Conservation (phyloP, 2,329 filamentous ascomycete species). For the Trichoderma koningii region DNA sequence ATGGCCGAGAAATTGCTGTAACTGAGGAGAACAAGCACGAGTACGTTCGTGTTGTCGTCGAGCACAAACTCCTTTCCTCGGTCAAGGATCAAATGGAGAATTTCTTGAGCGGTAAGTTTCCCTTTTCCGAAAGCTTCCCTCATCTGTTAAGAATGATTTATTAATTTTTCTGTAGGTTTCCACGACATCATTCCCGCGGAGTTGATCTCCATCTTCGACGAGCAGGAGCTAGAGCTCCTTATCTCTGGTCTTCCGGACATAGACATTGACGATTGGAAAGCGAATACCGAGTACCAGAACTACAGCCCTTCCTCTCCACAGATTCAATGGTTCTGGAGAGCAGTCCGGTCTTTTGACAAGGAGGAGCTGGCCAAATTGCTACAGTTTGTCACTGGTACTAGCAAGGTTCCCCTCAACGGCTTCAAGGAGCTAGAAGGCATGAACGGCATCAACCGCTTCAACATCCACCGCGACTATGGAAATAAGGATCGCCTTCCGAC, state of each 20-base stretch:
- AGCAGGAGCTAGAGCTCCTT: constrained; percentile 93
- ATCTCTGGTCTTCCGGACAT: constrained; percentile 98
- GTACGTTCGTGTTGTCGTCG: constrained; percentile 90
- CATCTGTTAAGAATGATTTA: neutral
- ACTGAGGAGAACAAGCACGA: constrained; percentile 99
- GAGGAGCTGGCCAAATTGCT: constrained; percentile 96
- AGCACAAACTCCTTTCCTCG: constrained; percentile 88
- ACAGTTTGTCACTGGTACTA: constrained; percentile 97
- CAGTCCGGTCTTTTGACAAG: constrained; percentile 95
- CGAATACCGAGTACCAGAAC: constrained; percentile 98
- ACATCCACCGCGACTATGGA: constrained; percentile 97
- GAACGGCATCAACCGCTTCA: constrained; percentile 98
- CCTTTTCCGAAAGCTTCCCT: neutral
- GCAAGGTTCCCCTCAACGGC: constrained; percentile 95
- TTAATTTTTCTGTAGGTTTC: constrained; percentile 62
- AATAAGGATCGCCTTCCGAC: constrained; percentile 94
- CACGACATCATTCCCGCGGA: constrained; percentile 97
- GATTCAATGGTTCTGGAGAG: constrained; percentile 99
- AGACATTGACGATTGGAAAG: constrained; percentile 98
- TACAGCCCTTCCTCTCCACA: constrained; percentile 92
- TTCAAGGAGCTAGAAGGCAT: constrained; percentile 99
- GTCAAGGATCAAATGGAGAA: constrained; percentile 93
- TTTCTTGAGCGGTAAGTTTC: constrained; percentile 74
- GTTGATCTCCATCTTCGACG: constrained; percentile 95
- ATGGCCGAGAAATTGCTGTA: constrained; percentile 88